These are phyloP conservation scores for Pestalotiopsis sp. DNA, from an alignment of 2,329 filamentous ascomycete genomes.

Conservation along the genomic window DNA sequence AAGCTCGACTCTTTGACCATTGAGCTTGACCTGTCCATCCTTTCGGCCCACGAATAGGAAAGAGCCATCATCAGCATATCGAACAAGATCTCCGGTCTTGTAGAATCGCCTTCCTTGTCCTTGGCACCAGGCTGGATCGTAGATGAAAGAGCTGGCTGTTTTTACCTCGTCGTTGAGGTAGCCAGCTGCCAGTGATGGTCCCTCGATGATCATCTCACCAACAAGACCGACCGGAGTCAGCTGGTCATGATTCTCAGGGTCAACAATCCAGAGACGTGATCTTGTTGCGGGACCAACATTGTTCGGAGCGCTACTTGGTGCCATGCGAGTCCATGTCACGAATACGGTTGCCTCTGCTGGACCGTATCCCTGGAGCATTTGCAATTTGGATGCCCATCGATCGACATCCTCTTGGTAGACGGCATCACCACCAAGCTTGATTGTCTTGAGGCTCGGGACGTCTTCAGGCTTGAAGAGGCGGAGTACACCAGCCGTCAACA, in stretches of 20 bases:
- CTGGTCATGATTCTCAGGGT: slow-evolving; percentile 13
- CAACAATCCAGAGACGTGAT: slow-evolving; percentile 15
- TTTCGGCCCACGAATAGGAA: slow-evolving; percentile 26
- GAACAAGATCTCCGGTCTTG: slow-evolving; percentile 42
- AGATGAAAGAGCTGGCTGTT: slow-evolving; percentile 16
- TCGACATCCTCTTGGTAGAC: slow-evolving; percentile 6
- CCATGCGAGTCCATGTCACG: not conserved
- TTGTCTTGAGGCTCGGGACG: slow-evolving; percentile 8
- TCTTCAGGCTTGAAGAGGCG: slow-evolving; percentile 10
- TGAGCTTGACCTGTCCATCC: slow-evolving; percentile 15
- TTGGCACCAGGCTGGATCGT: slow-evolving; percentile 16
- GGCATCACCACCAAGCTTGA: slow-evolving; percentile 13
- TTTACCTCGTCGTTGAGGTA: slow-evolving; percentile 19
- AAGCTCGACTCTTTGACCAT: slow-evolving; percentile 16
- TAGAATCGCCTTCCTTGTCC: slow-evolving; percentile 30
- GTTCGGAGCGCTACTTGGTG: slow-evolving; percentile 3
- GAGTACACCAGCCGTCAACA: slow-evolving; percentile 8
- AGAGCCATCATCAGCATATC: slow-evolving; percentile 33
- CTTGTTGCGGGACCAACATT: not conserved
- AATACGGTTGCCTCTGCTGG: slow-evolving; percentile 8
- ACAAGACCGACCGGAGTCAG: slow-evolving; percentile 19
- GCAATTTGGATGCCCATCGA: slow-evolving; percentile 2
- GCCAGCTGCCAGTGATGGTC: slow-evolving; percentile 15
- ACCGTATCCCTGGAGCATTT: slow-evolving; percentile 7
- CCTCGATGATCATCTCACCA: slow-evolving; percentile 20